These are phyloP conservation scores for Dendrobium catenatum DNA, from an alignment of 106 monocot species.

Conservation along the genomic window DNA sequence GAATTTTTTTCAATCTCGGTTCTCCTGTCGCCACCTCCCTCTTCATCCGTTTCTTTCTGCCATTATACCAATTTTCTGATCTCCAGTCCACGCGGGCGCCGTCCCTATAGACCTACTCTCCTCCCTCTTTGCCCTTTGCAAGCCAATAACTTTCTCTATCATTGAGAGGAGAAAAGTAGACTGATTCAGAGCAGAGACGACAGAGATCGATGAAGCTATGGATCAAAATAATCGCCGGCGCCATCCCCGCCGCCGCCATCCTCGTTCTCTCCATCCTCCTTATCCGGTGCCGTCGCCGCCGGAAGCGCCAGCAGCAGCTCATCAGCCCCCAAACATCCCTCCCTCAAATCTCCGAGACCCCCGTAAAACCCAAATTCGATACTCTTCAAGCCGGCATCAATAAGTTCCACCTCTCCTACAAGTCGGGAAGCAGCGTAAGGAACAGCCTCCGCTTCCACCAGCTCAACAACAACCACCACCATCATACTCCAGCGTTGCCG, in stretches of 20 bases:
- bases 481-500: background rate
- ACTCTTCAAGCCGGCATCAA: conserved; percentile 18
- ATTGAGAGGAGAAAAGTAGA: background rate
- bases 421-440: conserved; percentile 4
- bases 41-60: background rate
- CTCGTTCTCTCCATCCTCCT: conserved; percentile 13
- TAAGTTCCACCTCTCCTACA: conserved; percentile 18
- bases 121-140: background rate
- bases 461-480: background rate
- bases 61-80: background rate
- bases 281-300: conserved; percentile 5
- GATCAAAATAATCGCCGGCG: conserved; percentile 21
- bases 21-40: background rate
- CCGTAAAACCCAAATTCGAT: conserved; percentile 4
- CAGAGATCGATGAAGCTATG: conserved; percentile 26
- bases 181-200: background rate
- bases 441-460: conserved; percentile 21
- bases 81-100: conserved; percentile 5
- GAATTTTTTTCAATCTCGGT: background rate
- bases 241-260: conserved; percentile 13
- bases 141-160: background rate
- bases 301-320: background rate
- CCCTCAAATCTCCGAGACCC: background rate
- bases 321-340: background rate
- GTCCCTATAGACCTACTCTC: background rate